Percentiles rank a stretch among this genome's conserved stretches.
Conservation (phyloP, 2,329 filamentous ascomycete species). For the Verruconis gallopava region DNA sequence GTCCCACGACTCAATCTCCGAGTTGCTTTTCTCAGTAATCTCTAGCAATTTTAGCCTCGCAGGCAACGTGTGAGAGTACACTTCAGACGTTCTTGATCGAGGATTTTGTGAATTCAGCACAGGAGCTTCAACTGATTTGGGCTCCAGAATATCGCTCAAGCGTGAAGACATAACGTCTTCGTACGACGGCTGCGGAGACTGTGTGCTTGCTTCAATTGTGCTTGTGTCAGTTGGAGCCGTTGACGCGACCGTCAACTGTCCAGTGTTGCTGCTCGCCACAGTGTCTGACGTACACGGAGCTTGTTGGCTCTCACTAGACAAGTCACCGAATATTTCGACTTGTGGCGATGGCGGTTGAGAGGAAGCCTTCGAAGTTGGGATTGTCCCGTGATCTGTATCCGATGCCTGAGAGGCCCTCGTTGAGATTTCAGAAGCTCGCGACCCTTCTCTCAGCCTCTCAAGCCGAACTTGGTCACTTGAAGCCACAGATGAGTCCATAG, state of each 20-base stretch:
- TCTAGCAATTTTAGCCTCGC: neutral
- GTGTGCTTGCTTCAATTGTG: neutral
- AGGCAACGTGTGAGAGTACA: neutral
- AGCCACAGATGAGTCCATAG: constrained; percentile 21
- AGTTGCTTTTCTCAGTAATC: neutral
- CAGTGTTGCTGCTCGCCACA: neutral
- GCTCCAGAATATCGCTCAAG: no score
- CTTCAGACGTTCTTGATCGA: neutral
- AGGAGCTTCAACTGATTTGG: neutral
- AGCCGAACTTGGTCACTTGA: constrained; percentile 24
- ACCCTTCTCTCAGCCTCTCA: constrained; percentile 25
- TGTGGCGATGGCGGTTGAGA: constrained; percentile 8
- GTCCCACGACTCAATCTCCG: neutral
- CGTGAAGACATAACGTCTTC: no score
- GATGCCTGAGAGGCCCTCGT: constrained; percentile 16
- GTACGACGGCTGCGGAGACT: no score
- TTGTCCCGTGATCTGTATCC: constrained; percentile 6
- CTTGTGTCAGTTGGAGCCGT: neutral
- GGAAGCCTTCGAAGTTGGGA: constrained; percentile 4
- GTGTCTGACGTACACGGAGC: no score
- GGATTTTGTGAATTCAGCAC: neutral
- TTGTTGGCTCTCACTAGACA: no score
- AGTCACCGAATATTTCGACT: constrained; percentile 1
- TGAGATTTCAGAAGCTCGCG: constrained; percentile 25
- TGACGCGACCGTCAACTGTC: neutral